Base-by-base conservation (phyloP, 177 flowering plant genomes). In the Vitis hybrid region DNA sequence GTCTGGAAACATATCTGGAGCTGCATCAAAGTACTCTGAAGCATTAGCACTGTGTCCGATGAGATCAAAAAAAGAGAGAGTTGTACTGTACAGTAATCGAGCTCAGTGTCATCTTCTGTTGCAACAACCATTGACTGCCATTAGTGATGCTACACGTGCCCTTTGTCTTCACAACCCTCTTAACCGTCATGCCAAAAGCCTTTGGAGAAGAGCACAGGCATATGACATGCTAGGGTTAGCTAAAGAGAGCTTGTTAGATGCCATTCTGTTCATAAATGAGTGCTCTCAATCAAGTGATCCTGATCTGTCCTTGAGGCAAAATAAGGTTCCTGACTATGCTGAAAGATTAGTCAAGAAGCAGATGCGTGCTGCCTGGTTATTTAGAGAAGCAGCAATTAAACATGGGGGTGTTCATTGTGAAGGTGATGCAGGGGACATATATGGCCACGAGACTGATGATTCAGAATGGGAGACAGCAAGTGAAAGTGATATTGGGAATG, bases 381-480 rank as follows among this genome's bases (percentile, higher is more conserved):
- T 96, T 83, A 84, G 91, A 63, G 99, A 93, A 56, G 97, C 99
- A 49, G 90, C 99, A 52, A 58, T 85, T 35, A 93, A 92, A 65
- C 98, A 91, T 81, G 99, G 99, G 7, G 91, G 89, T 7, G 87
- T 90, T 2, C 87, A 84, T 51, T 71, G 89, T 71, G 96, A 90
- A 76, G 96, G 88, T 71, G 90, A 83, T 66, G 79, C 74, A 32
- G 87, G 87, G 62, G 93, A 87, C 49, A 56, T 82, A 15, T 88
- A 87, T 80, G 94, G 92, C 27, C 91, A 83, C 53, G 91, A 89
- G 24, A 87, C 77, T 63, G 99, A 93, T 76, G 99, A 87, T 81
- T 96, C 99, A 21, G 99, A 96, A 73, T 96, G 99, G 99, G 98
- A 92, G 73, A 96, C 99, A 5, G 99, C 97, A 2, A 91, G 98